Evolutionary conservation across 2,329 filamentous ascomycete species (phyloP).

Genomic region (Xenosphaeropsis pyriputrescens): DNA sequence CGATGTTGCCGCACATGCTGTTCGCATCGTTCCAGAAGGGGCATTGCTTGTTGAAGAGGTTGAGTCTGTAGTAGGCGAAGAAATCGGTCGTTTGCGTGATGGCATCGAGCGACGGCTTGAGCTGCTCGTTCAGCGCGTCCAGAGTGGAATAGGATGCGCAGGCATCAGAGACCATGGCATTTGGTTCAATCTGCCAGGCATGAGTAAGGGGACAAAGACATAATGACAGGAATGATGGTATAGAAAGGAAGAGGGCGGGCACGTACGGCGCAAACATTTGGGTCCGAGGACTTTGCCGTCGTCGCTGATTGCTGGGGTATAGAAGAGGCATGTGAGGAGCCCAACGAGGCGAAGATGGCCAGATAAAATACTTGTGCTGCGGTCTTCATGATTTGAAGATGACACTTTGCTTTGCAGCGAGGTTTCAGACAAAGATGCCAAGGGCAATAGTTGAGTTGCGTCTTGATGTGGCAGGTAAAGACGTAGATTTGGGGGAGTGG

Average conservation of each 20-base stretch:
- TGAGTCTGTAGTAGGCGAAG: constrained; percentile 94
- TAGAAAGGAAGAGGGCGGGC: neutral
- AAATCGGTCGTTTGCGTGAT: constrained; percentile 86
- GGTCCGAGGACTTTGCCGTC: constrained; percentile 20
- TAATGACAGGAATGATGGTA: constrained; percentile 6
- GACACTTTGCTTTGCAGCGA: too few species aligned
- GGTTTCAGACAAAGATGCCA: too few species aligned
- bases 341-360: constrained; percentile 43
- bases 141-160: constrained; percentile 89
- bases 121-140: constrained; percentile 63
- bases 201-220: constrained; percentile 19
- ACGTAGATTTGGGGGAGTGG: too few species aligned
- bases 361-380: constrained; percentile 43
- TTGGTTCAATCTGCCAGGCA: constrained; percentile 61
- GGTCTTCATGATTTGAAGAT: constrained; percentile 27
- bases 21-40: constrained; percentile 93
- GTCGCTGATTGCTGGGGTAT: constrained; percentile 11
- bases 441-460: too few species aligned
- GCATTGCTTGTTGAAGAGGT: constrained; percentile 86
- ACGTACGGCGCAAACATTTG: constrained; percentile 23
- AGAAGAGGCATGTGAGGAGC: constrained; percentile 26
- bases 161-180: constrained; percentile 81
- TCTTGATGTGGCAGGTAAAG: too few species aligned
- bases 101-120: constrained; percentile 64
- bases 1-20: constrained; percentile 93